Evolutionary conservation across 805 yeast species (phyloP), one percentile per base, ranked within the genome.

Genomic region (Saccharomycopsis sp.): DNA sequence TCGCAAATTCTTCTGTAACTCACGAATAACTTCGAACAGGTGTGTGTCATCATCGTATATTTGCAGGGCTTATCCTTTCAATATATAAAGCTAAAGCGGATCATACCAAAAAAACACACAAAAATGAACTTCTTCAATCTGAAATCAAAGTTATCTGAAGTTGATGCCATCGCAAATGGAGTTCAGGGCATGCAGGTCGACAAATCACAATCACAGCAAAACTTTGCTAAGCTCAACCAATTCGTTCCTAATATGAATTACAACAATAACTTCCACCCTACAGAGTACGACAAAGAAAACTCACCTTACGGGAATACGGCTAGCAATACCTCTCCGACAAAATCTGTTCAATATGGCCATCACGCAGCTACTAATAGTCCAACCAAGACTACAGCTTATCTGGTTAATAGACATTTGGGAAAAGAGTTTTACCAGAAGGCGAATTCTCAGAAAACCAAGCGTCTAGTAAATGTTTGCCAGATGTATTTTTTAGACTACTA

Each of bases 401-500:
- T 34, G 16, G 34, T 51, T 4, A 60, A 44, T 12, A 44, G 48
- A 41, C 15, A 51, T 24, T 55, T 56, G 40, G 56, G 52, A 29
- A 64, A 70, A 41, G 87, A 82, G 24, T 83, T 84, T 64, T 75
- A 78, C 61, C 67, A 70, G 57, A 81, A 80, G 67, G 87, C 91
- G 4, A 79, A 82, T 59, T 79, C 82, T 51, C 84, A 87, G 54
- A 89, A 89, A 67, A 89, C 95, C 1, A 87, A 86, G 67, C 78
- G 99, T 60, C 74, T 89, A 60, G 96, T 91, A 7, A 87, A 91
- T 53, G 97, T 94, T 24, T 87, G 97, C 47, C 97, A 92, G 69
- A 81, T 91, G 82, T 95, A 87, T 72, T 94, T 94, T 66, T 77
- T 94, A 59, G 99, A 94, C 70, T 90, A 91, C 71, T 94, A 94